Evolutionary conservation across 202 grass and related monocot species (phyloP).

Genomic region (Musa balbisiana): DNA sequence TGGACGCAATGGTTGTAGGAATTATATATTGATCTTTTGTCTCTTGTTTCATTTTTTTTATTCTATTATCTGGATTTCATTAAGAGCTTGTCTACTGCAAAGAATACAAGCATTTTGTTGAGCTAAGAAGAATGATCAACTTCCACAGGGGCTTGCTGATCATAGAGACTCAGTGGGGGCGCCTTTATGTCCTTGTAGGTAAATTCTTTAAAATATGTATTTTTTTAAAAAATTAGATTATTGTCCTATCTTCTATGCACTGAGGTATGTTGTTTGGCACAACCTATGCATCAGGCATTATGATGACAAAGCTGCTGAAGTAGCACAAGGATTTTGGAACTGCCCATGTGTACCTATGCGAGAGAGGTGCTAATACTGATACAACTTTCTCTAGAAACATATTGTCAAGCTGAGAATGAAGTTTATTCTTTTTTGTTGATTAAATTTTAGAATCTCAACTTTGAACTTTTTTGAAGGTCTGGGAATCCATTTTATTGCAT

Average conservation of each 20-base stretch:
- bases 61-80: background rate
- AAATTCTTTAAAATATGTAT: constrained; percentile 22
- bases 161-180: constrained; percentile 78
- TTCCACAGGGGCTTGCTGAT: constrained; percentile 78
- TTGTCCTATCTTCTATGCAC: background rate
- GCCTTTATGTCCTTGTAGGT: constrained; percentile 97
- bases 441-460: too few species aligned
- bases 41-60: background rate
- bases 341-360: constrained; percentile 96
- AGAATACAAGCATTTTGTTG: background rate
- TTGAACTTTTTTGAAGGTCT: background rate
- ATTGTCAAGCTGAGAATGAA: background rate
- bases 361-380: constrained; percentile 42
- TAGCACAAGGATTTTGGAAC: constrained; percentile 93
- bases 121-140: background rate
- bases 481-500: background rate
- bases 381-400: background rate
- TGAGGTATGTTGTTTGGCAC: background rate
- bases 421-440: background rate
- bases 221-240: background rate
- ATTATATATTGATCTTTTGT: background rate
- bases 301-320: constrained; percentile 94
- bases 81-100: background rate
- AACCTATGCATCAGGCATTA: constrained; percentile 57
- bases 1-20: background rate